Percentiles rank a stretch among this genome's conserved stretches.
These are phyloP conservation scores for Porpolomopsis calyptriformis DNA, from an alignment of 768 basidiomycete species.

Conservation along the genomic window DNA sequence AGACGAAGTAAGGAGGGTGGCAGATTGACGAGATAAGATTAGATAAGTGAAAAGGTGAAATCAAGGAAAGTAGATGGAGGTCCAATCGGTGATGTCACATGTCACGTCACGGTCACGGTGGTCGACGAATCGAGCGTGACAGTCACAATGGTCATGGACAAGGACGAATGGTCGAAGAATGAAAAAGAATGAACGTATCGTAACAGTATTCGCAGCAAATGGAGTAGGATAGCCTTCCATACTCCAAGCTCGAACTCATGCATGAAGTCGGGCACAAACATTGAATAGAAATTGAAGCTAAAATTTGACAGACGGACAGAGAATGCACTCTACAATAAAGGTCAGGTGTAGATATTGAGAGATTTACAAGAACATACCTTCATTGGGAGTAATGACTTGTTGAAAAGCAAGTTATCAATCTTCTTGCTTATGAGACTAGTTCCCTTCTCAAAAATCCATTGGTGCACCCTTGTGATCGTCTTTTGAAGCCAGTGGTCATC, in stretches of 20 bases:
- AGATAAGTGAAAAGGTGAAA: too few relatives aligned
- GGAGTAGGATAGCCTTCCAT: slow-evolving; percentile 18
- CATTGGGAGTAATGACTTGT: slow-evolving; percentile 5
- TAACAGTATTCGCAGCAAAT: slow-evolving; percentile 18
- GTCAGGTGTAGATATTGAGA: neutral
- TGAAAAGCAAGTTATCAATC: slow-evolving; percentile 2
- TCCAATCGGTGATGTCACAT: too few relatives aligned
- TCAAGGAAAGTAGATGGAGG: too few relatives aligned
- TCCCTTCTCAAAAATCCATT: slow-evolving; percentile 4
- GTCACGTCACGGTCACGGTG: too few relatives aligned
- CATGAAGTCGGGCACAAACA: slow-evolving; percentile 17
- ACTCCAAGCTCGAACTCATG: slow-evolving; percentile 22
- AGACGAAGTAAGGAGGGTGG: too few relatives aligned
- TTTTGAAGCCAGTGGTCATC: neutral
- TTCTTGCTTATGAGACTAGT: slow-evolving; percentile 1
- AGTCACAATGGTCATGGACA: too few relatives aligned
- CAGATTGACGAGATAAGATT: too few relatives aligned
- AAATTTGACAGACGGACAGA: slow-evolving; percentile 7
- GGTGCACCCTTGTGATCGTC: neutral
- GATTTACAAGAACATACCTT: slow-evolving; percentile 2
- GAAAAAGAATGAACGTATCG: too few relatives aligned
- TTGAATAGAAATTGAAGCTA: slow-evolving; percentile 12
- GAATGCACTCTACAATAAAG: slow-evolving; percentile 17
- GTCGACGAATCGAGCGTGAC: too few relatives aligned
- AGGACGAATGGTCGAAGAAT: too few relatives aligned